Conservation (phyloP, 768 basidiomycete genomes). For the Leccinum truebloodii region DNA sequence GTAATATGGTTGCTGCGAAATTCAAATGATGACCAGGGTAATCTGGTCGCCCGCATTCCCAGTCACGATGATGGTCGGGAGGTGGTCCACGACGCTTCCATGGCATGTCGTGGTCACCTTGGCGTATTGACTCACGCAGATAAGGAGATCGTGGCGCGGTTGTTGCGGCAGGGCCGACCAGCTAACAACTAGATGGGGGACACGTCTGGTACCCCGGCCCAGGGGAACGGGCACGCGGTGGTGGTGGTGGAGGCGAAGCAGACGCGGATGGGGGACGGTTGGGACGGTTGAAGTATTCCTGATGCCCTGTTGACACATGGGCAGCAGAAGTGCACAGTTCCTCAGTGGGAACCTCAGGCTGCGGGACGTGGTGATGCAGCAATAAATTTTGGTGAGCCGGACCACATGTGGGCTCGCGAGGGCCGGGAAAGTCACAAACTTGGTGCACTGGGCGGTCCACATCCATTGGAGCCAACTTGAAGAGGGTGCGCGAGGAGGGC, state of each 20-base stretch:
- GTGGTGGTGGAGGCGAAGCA: constrained; percentile 50
- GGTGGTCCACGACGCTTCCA: constrained; percentile 64
- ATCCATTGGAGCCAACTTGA: constrained; percentile 83
- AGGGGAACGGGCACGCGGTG: constrained; percentile 52
- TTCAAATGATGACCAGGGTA: constrained; percentile 34
- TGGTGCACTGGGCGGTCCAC: constrained; percentile 58
- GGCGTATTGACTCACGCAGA: constrained; percentile 49
- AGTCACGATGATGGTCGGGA: constrained; percentile 49
- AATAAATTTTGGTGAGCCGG: constrained; percentile 57
- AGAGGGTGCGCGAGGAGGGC: constrained; percentile 58
- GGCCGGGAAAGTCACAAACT: constrained; percentile 57
- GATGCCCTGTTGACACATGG: constrained; percentile 45
- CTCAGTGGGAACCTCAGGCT: constrained; percentile 54
- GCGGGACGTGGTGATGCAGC: constrained; percentile 69
- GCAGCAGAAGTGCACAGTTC: constrained; percentile 46
- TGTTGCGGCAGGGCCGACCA: constrained; percentile 53
- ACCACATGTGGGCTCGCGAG: constrained; percentile 52
- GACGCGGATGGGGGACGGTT: constrained; percentile 59
- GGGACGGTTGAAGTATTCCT: constrained; percentile 57
- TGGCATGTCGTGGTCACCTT: constrained; percentile 49
- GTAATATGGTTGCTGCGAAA: constrained; percentile 36
- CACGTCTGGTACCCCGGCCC: constrained; percentile 50
- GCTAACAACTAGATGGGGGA: constrained; percentile 46
- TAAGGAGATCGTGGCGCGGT: constrained; percentile 63
- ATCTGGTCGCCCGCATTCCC: constrained; percentile 49